phyloP scores from a whole-genome alignment of 176 grass and related monocot genomes.

The Oryza nivara region DNA sequence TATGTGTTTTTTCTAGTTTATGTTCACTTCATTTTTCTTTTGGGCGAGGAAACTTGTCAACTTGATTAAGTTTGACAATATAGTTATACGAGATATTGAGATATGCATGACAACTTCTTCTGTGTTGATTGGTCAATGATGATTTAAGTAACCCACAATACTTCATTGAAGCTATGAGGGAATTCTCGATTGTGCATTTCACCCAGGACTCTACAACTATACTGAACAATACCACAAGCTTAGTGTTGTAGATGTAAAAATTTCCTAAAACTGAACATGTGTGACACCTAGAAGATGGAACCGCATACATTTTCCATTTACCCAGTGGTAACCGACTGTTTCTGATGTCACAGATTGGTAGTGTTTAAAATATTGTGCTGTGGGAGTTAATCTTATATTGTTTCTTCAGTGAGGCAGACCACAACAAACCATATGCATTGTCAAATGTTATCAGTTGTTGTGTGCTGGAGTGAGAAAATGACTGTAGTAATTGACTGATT shows the following conservation, averaged over 20 bases:
- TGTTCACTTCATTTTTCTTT: neutral
- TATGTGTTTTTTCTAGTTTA: neutral
- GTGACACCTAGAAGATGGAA: neutral
- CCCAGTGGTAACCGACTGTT: neutral
- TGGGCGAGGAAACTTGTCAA: too few relatives aligned
- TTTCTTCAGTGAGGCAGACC: neutral
- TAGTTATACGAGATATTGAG: neutral
- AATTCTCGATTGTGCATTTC: neutral
- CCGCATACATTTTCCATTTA: neutral
- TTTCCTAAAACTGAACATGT: neutral
- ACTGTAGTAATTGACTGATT: neutral
- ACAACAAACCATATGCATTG: neutral
- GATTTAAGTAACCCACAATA: neutral
- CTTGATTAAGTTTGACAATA: neutral
- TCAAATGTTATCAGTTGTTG: neutral
- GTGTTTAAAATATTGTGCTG: neutral
- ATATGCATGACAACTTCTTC: constrained; percentile 11
- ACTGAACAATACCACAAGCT: neutral
- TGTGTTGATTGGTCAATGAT: neutral
- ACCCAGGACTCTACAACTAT: neutral
- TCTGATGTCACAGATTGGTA: constrained; percentile 1
- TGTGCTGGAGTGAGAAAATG: neutral
- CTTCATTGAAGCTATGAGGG: neutral
- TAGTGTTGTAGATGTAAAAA: neutral
- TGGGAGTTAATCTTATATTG: constrained; percentile 6